These are phyloP conservation scores for Fusarium oxysporum DNA, from an alignment of 2,329 filamentous ascomycete genomes.

Conservation along the genomic window DNA sequence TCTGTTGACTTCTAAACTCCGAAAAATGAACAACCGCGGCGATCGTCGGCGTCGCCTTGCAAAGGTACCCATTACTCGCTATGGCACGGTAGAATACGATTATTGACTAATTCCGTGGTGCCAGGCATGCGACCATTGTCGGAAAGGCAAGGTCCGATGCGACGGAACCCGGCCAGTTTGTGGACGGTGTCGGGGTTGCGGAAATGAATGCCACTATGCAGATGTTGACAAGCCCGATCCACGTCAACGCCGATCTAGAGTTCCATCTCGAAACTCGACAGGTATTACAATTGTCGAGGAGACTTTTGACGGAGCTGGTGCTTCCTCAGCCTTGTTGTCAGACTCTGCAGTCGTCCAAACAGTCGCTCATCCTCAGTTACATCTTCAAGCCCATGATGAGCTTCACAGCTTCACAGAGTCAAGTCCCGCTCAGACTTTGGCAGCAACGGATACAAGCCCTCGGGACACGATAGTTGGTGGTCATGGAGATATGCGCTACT, in stretches of 20 bases:
- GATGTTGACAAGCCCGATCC: neutral
- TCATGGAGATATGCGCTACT: neutral
- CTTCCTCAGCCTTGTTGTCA: neutral
- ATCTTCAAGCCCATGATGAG: neutral
- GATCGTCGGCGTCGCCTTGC: neutral
- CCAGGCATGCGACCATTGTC: neutral
- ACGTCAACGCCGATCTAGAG: neutral
- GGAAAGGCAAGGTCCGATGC: neutral
- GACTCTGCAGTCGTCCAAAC: neutral
- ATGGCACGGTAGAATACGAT: accelerated
- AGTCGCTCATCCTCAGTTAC: neutral
- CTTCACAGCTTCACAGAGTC: neutral
- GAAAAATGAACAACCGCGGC: neutral
- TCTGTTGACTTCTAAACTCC: neutral
- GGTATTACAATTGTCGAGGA: too few relatives aligned
- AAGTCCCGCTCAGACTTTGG: neutral
- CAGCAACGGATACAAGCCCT: neutral
- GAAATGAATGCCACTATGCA: neutral
- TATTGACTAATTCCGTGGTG: neutral
- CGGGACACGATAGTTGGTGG: neutral
- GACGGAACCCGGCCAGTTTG: neutral
- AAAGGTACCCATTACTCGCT: neutral
- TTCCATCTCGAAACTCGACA: neutral
- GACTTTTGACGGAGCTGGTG: neutral
- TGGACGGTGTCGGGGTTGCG: neutral